Base-by-base conservation (phyloP, 305 asterid genomes). In the Andrographis paniculata region DNA sequence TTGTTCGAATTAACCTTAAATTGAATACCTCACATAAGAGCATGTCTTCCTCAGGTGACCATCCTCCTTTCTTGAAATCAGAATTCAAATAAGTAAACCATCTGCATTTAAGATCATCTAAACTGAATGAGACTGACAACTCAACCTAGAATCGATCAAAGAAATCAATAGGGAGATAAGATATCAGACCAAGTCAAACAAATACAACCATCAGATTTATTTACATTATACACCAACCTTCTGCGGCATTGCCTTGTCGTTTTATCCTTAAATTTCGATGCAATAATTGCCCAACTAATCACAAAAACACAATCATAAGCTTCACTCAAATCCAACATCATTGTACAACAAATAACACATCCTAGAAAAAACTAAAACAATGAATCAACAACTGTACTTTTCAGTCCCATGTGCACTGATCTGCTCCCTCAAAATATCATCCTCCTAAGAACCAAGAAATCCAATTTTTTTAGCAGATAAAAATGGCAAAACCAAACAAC, bases 31-130 rank as follows among this genome's bases (percentile, higher is more conserved):
- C n/a, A n/a, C 30, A 24, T 4, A 24, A 24, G 40, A 24, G 37
- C 84, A 82, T 63, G 52, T 89, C 98, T 72, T 89, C 98, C 73
- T 89, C 98, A 41, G 94, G 95, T 18, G 98, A 80, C 98, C 98
- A 89, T 57, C 96, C 98, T 35, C 98, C 98, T 76, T 77, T 89
- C 86, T 89, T 89, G 84, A 89, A 86, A 70, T 89, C 98, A 53
- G 98, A 87, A 72, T 87, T 91, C 78, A 91, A 77, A 77, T 91
- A 91, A 65, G 96, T 86, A 71, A 65, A 91, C 99, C 99, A 91
- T 74, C 99, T 91, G 76, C 43, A 61, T 13, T 43, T 61, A 52
- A 64, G 54, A 68, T 6, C 38, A 54, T 67, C 45, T 53, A 60
- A 63, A 39, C 47, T 50, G 65, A 63, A 35, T 12, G 45, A 52